A percentile compares a stretch with the other conserved stretches of the same genome.
These are phyloP conservation scores for Nymphaea colorata DNA, from an alignment of 164 flowering plant species.

Conservation along the genomic window DNA sequence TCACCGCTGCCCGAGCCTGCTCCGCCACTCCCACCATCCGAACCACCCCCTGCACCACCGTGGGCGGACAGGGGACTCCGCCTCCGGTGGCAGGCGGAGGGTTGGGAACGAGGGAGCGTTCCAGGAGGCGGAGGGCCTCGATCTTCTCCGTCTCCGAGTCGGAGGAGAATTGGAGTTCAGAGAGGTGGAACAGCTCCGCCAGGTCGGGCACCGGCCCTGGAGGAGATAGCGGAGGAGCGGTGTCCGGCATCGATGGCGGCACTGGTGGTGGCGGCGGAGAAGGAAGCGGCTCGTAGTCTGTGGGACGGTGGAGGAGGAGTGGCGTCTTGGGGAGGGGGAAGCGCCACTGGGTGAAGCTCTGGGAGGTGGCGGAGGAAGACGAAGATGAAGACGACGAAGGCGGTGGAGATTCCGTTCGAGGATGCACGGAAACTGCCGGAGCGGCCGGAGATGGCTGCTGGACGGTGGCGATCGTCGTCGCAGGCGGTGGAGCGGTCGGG, in stretches of 20 bases:
- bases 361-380: slow-evolving; percentile 71
- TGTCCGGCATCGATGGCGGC: slow-evolving; percentile 5
- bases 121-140: slow-evolving; percentile 44
- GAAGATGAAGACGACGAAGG: slow-evolving; percentile 18
- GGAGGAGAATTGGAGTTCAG: no score
- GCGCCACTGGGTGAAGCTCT: slow-evolving; percentile 89
- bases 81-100: slow-evolving; percentile 25
- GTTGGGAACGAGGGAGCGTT: slow-evolving; percentile 48
- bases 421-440: slow-evolving; percentile 15
- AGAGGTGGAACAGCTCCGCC: no score
- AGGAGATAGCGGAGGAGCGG: slow-evolving; percentile 8
- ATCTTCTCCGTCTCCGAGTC: no score
- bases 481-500: slow-evolving; percentile 39
- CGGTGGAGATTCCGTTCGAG: slow-evolving; percentile 8
- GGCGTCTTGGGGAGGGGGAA: slow-evolving; percentile 48
- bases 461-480: slow-evolving; percentile 13
- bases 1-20: slow-evolving; percentile 51
- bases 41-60: slow-evolving; percentile 42
- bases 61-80: slow-evolving; percentile 36
- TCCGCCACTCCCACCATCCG: slow-evolving; percentile 16
- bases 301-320: slow-evolving; percentile 5
- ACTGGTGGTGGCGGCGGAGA: slow-evolving; percentile 5
- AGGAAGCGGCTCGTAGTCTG: slow-evolving; percentile 6
- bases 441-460: slow-evolving; percentile 13
- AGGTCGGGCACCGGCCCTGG: slow-evolving; percentile 16